Conservation (phyloP, 345 rosid species). For the Corchorus olitorius region DNA sequence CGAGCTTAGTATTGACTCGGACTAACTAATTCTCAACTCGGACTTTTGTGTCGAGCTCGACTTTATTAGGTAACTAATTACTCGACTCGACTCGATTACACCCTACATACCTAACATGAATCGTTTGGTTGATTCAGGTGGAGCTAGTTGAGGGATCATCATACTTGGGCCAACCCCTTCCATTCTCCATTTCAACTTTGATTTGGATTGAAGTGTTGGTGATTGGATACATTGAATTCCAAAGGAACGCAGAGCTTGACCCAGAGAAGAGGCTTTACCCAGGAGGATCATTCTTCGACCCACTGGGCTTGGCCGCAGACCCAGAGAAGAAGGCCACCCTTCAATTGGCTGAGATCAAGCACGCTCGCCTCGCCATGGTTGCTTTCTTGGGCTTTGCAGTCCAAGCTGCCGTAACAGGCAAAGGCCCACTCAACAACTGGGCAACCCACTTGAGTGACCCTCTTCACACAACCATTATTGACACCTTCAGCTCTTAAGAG, state of each 20-base stretch:
- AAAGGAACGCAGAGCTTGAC: slow-evolving; percentile 87
- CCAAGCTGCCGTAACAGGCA: slow-evolving; percentile 89
- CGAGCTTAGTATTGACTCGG: no score
- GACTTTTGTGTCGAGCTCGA: no score
- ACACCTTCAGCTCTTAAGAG: slow-evolving; percentile 43
- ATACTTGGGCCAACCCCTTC: slow-evolving; percentile 89
- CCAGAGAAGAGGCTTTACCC: slow-evolving; percentile 93
- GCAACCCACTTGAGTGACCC: slow-evolving; percentile 98
- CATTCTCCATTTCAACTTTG: slow-evolving; percentile 79
- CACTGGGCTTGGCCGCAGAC: slow-evolving; percentile 82
- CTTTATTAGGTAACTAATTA: no score
- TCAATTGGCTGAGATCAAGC: slow-evolving; percentile 98
- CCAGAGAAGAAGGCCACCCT: slow-evolving; percentile 89
- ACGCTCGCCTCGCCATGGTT: slow-evolving; percentile 97
- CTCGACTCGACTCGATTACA: no score
- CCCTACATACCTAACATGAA: background rate
- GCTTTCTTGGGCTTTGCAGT: slow-evolving; percentile 88
- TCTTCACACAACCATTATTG: slow-evolving; percentile 97
- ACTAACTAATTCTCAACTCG: no score
- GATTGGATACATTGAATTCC: slow-evolving; percentile 93
- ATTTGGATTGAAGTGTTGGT: slow-evolving; percentile 86
- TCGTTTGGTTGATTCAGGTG: slow-evolving; percentile 45
- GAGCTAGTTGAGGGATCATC: slow-evolving; percentile 92
- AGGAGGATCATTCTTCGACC: slow-evolving; percentile 84
- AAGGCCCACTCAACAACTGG: slow-evolving; percentile 99